These are phyloP conservation scores for Boletus sp. DNA, from an alignment of 1,284 basidiomycete genomes.

Conservation along the genomic window DNA sequence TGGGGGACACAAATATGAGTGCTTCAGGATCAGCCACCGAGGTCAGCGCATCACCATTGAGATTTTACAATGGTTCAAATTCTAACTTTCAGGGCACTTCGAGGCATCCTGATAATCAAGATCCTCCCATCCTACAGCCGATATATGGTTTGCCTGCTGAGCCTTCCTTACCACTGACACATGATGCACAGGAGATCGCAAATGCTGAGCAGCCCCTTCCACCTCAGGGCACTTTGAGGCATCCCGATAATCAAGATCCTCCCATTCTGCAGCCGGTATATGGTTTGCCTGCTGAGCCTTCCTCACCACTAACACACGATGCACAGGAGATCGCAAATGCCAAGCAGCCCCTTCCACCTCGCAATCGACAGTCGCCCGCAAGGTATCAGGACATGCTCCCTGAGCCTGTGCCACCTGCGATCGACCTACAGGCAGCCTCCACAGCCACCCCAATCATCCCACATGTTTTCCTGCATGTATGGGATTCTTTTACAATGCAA, in stretches of 20 bases:
- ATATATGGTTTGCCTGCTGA: too few relatives aligned
- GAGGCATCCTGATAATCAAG: too few relatives aligned
- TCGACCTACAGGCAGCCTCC: neutral
- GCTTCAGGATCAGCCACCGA: neutral
- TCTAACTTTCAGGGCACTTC: neutral
- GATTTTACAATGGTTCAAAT: neutral
- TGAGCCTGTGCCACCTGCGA: neutral
- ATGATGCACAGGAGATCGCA: too few relatives aligned
- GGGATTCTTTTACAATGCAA: neutral
- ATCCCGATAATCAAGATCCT: too few relatives aligned
- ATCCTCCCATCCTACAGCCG: too few relatives aligned
- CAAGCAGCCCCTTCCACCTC: neutral
- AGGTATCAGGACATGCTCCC: conserved; percentile 2
- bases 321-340: too few relatives aligned
- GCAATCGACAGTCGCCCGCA: neutral
- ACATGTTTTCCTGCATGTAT: conserved; percentile 4
- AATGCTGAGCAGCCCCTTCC: neutral
- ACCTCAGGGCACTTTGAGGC: too few relatives aligned
- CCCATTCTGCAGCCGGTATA: too few relatives aligned
- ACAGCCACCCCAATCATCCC: neutral
- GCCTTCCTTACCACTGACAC: too few relatives aligned
- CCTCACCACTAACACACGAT: too few relatives aligned
- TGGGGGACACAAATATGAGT: too few relatives aligned
- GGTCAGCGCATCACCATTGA: neutral
- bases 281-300: too few relatives aligned